Conservation (phyloP, 768 basidiomycete genomes). For the Suillus bovinus region DNA sequence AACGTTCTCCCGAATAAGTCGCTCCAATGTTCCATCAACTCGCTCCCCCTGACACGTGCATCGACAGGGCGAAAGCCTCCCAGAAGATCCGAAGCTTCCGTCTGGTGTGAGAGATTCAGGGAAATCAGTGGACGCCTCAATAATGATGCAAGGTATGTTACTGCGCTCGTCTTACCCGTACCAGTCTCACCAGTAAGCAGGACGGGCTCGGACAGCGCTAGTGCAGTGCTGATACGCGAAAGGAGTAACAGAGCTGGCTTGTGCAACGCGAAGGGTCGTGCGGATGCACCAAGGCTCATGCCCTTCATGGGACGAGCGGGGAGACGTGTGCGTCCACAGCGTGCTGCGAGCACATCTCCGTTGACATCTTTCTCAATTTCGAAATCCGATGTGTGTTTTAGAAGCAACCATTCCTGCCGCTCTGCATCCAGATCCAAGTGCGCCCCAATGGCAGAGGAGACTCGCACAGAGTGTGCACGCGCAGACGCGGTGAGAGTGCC, state of each 20-base stretch:
- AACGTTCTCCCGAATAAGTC: conserved; percentile 85
- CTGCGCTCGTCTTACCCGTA: conserved; percentile 95
- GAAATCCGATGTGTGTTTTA: conserved; percentile 64
- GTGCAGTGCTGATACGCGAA: conserved; percentile 74
- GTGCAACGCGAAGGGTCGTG: conserved; percentile 85
- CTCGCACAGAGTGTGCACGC: conserved; percentile 46
- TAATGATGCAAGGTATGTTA: conserved; percentile 84
- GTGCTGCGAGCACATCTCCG: conserved; percentile 55
- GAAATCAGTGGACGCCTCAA: conserved; percentile 78
- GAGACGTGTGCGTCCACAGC: conserved; percentile 64
- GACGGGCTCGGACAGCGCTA: conserved; percentile 77
- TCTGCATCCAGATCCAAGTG: conserved; percentile 70
- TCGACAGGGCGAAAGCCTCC: conserved; percentile 98
- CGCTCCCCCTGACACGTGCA: conserved; percentile 72
- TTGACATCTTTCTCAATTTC: conserved; percentile 69
- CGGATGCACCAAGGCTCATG: conserved; percentile 33
- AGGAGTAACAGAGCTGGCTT: conserved; percentile 79
- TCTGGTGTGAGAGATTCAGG: conserved; percentile 94
- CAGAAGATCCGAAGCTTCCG: conserved; percentile 90
- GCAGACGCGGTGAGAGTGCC: conserved; percentile 54
- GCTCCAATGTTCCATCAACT: conserved; percentile 71
- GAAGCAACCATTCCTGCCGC: conserved; percentile 67
- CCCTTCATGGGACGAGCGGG: conserved; percentile 42
- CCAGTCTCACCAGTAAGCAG: conserved; percentile 97
- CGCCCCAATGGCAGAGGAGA: conserved; percentile 57